Evolutionary conservation across 768 basidiomycete species (phyloP), one percentile per base, ranked within the genome.

Genomic region (Podaxis mareebaensis): DNA sequence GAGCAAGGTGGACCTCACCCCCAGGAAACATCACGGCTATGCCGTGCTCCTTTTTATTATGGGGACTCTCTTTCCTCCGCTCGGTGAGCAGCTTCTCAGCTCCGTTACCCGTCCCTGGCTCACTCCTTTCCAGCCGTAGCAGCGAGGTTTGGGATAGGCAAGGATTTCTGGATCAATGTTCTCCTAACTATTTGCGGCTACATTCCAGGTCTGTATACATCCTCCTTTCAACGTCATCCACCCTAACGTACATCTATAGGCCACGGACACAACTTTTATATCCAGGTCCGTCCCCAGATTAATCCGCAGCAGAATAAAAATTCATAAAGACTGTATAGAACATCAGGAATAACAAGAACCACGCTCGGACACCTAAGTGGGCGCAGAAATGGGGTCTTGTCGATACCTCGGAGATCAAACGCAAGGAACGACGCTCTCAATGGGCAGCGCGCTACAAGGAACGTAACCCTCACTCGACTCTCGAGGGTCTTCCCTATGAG

Each of bases 361-460:
- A 92, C 72, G 81, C 83, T 13, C 88, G 96, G 49, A 97, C 96
- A n/a, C 96, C 96, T 20, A 96, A 97, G 76, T 98, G 96, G 96
- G 90, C 90, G 0, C 81, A 92, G 75, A 85, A 90, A 66, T 93
- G 93, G 74, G 96, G 96, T 42, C 90, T 98, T 51, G 87, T 98
- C 66, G 87, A 95, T 73, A 88, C 85, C 24, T 80, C 87, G 39
- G 87, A 90, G 67, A 88, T 92, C 71, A 82, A 85, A 68, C 90
- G 95, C 70, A 88, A 90, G 60, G 84, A 89, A 70, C 84, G 82
- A 64, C 91, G 90, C 72, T 92, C 89, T 51, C 90, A 93, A 67
- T 98, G 96, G 96, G 90, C 93, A 11, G 79, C 76, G 60, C 88
- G 92, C 60, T 97, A 93, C 77, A 88, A 91, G 58, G 95, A 96